Conservation (phyloP, 495 filamentous ascomycete species). For the Talaromyces borbonicus region DNA sequence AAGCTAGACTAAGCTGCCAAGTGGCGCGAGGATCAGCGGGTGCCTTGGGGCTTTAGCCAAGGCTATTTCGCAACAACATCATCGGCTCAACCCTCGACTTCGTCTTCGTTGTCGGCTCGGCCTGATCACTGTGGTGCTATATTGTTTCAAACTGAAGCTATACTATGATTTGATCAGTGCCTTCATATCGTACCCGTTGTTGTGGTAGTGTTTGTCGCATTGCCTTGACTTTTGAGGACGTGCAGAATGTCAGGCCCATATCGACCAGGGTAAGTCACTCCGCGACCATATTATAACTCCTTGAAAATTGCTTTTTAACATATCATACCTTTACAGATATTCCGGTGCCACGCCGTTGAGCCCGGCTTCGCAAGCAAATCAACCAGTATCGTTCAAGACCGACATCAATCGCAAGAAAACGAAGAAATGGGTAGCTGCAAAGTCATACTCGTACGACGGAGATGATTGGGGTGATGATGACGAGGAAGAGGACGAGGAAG, state of each 20-base stretch:
- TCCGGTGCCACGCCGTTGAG: slow-evolving; percentile 7
- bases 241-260: slow-evolving; percentile 5
- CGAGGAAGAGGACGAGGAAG: slow-evolving; percentile 62
- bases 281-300: not conserved
- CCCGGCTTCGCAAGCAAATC: slow-evolving; percentile 17
- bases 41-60: too few species aligned
- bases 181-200: too few species aligned
- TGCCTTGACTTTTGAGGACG: too few species aligned
- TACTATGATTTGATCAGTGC: too few species aligned
- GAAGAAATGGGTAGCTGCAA: slow-evolving; percentile 90
- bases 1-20: too few species aligned
- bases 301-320: not conserved
- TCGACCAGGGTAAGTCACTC: slow-evolving; percentile 1
- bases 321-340: not conserved
- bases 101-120: too few species aligned
- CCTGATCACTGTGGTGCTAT: too few species aligned
- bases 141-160: too few species aligned
- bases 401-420: slow-evolving; percentile 90
- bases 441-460: slow-evolving; percentile 78
- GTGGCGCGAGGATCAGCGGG: too few species aligned
- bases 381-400: slow-evolving; percentile 52
- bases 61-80: too few species aligned
- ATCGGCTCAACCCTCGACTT: too few species aligned
- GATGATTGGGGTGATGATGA: slow-evolving; percentile 90
- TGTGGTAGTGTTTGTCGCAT: not conserved